A percentile compares a stretch with the other conserved stretches of the same genome.
Evolutionary conservation across 257 asterid species (phyloP).

Genomic region (Forsythia suspensa): DNA sequence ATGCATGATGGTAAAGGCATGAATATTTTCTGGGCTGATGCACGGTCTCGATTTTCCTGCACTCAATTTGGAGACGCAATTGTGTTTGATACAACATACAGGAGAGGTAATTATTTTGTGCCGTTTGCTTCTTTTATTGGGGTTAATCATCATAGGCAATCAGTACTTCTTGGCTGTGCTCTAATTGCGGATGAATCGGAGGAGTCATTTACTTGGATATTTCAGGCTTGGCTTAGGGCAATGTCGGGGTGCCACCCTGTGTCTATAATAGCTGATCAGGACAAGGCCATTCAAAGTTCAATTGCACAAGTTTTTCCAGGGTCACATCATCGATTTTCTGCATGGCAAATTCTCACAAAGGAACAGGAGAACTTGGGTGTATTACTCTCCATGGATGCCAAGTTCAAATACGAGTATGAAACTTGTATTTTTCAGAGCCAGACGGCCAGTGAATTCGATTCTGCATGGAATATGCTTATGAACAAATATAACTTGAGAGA

Average conservation of each 20-base stretch:
- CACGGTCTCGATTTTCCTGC: slow-evolving; percentile 77
- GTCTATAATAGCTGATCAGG: slow-evolving; percentile 87
- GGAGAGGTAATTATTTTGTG: slow-evolving; percentile 55
- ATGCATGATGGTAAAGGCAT: slow-evolving; percentile 67
- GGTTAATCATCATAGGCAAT: slow-evolving; percentile 87
- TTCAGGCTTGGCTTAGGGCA: slow-evolving; percentile 75
- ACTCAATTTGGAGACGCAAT: slow-evolving; percentile 87
- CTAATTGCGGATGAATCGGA: slow-evolving; percentile 84
- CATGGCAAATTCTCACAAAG: slow-evolving; percentile 69
- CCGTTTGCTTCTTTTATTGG: slow-evolving; percentile 91
- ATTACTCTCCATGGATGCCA: slow-evolving; percentile 61
- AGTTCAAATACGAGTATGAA: slow-evolving; percentile 82
- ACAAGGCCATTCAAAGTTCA: slow-evolving; percentile 60
- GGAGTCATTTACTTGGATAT: slow-evolving; percentile 89
- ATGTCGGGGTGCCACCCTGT: slow-evolving; percentile 76
- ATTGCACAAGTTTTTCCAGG: slow-evolving; percentile 73
- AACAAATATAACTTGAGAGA: slow-evolving; percentile 66
- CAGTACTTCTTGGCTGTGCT: slow-evolving; percentile 94
- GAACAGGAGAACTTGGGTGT: slow-evolving; percentile 74
- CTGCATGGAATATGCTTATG: slow-evolving; percentile 76
- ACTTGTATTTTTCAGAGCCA: slow-evolving; percentile 74
- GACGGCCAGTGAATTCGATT: slow-evolving; percentile 72
- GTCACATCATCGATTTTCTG: slow-evolving; percentile 78
- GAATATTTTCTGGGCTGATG: slow-evolving; percentile 86
- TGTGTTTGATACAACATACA: slow-evolving; percentile 76